These are phyloP conservation scores for Candida manassasensis DNA, from an alignment of 805 yeast species.

Conservation along the genomic window DNA sequence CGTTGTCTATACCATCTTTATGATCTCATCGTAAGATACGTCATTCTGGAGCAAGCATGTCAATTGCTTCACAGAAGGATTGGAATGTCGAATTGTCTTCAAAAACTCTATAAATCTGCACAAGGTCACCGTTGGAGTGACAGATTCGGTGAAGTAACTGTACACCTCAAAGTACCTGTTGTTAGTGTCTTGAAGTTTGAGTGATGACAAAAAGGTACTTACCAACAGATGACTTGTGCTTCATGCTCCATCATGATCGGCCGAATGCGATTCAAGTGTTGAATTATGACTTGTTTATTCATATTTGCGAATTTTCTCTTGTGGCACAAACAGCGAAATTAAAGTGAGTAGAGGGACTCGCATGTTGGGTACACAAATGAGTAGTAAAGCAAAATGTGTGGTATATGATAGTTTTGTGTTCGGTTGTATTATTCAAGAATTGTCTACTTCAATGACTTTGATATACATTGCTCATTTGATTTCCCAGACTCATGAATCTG, in stretches of 20 bases:
- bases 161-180: neutral
- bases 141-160: neutral
- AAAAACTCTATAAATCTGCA: conserved; percentile 1
- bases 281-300: neutral
- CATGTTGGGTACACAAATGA: neutral
- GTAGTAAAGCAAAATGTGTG: no score
- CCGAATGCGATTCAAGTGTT: neutral
- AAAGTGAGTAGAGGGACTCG: neutral
- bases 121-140: neutral
- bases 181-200: neutral
- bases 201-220: neutral
- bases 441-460: no score
- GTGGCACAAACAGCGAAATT: no score
- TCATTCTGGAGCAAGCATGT: neutral
- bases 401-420: no score
- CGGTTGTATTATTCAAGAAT: no score
- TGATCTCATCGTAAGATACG: neutral
- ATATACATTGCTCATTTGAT: no score
- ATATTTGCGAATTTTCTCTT: no score
- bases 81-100: neutral
- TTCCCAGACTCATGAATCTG: no score
- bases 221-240: neutral
- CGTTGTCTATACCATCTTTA: neutral
- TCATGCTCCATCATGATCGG: conserved; percentile 1
- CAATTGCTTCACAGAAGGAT: neutral